These are phyloP conservation scores for Boechera divaricarpa DNA, from an alignment of 345 rosid species.

Conservation along the genomic window DNA sequence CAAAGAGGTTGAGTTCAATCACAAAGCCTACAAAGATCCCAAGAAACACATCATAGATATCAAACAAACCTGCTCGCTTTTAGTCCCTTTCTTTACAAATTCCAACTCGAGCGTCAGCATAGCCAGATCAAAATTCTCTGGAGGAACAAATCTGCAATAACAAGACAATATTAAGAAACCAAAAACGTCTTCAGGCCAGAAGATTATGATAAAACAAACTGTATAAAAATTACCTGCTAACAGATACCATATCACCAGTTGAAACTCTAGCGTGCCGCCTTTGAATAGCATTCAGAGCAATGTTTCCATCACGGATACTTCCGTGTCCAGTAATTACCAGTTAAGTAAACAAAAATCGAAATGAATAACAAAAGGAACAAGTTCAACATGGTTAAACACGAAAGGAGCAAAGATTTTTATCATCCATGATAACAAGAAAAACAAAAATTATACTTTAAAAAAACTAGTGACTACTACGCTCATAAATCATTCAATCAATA, in stretches of 20 bases:
- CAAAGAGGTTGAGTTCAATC: slow-evolving; percentile 6
- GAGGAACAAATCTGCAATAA: slow-evolving; percentile 72
- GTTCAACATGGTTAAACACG: background rate
- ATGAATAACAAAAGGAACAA: background rate
- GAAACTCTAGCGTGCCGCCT: slow-evolving; percentile 88
- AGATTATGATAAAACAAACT: background rate
- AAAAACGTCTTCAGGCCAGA: background rate
- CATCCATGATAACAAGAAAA: background rate
- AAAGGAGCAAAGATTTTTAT: background rate
- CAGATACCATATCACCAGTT: slow-evolving; percentile 70
- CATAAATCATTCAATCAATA: slow-evolving; percentile 20
- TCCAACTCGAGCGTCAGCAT: slow-evolving; percentile 84
- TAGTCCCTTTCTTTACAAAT: slow-evolving; percentile 90
- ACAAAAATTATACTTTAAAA: background rate
- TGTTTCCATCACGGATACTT: slow-evolving; percentile 58
- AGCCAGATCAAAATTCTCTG: slow-evolving; percentile 75
- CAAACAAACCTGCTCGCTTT: slow-evolving; percentile 74
- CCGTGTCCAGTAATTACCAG: slow-evolving; percentile 73
- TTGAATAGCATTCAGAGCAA: slow-evolving; percentile 87
- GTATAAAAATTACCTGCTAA: slow-evolving; percentile 58
- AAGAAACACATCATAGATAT: slow-evolving; percentile 24
- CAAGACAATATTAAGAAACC: background rate
- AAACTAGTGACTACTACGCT: background rate
- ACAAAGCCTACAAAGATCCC: slow-evolving; percentile 5
- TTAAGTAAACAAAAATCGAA: slow-evolving; percentile 52